Conservation (phyloP, 2,329 filamentous ascomycete genomes). For the Fusarium hainanense region DNA sequence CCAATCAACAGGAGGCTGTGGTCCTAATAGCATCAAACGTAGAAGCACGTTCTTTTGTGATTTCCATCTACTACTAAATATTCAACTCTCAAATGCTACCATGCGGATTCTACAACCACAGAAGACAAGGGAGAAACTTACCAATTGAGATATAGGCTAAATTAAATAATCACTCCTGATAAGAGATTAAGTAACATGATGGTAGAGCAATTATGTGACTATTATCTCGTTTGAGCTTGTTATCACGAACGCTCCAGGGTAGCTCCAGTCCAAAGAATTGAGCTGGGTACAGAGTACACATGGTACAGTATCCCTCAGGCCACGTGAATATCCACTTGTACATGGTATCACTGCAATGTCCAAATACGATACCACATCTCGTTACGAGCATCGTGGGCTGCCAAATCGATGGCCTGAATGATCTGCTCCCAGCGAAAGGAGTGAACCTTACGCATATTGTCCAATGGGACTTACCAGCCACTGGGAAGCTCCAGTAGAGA, state of each 20-base stretch:
- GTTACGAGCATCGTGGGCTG: neutral
- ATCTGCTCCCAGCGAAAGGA: neutral
- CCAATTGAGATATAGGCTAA: neutral
- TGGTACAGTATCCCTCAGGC: neutral
- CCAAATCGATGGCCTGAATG: neutral
- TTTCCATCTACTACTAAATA: too few relatives aligned
- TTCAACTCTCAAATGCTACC: too few relatives aligned
- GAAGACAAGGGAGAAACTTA: neutral
- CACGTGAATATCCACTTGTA: neutral
- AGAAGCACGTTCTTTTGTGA: too few relatives aligned
- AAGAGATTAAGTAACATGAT: neutral
- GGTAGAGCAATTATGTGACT: neutral
- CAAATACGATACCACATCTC: neutral
- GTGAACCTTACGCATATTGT: neutral
- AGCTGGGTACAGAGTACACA: too few relatives aligned
- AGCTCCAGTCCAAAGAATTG: neutral
- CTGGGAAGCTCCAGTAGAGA: neutral
- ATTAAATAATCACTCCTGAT: neutral
- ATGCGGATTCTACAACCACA: neutral
- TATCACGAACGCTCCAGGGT: neutral
- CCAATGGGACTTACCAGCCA: neutral
- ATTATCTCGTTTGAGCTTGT: neutral
- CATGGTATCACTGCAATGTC: neutral
- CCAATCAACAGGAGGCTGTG: fast-evolving
- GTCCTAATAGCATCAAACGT: fast-evolving